phyloP scores from a whole-genome alignment of 1,139 yeast species.

The Suhomyces maxii region DNA sequence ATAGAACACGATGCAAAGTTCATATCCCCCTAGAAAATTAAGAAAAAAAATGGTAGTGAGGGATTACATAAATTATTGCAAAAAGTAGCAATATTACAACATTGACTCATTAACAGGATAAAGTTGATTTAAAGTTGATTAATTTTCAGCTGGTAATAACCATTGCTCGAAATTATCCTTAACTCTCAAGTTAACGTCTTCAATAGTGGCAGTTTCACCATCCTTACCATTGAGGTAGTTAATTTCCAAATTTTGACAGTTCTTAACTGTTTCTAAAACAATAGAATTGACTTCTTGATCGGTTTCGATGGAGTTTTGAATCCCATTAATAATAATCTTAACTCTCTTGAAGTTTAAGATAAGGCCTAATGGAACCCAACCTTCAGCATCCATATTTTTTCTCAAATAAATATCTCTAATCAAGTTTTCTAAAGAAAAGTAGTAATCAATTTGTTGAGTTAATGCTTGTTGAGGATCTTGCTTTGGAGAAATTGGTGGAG shows the following conservation, averaged over 20 bases:
- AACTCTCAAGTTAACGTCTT: conserved; percentile 43
- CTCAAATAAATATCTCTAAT: conserved; percentile 78
- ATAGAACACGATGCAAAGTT: conserved; percentile 7
- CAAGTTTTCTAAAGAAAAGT: conserved; percentile 84
- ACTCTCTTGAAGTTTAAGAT: conserved; percentile 76
- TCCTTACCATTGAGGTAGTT: conserved; percentile 30
- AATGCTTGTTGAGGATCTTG: conserved; percentile 50
- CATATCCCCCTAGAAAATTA: background rate
- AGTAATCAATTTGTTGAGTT: conserved; percentile 79
- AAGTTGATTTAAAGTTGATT: background rate
- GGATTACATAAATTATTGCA: background rate
- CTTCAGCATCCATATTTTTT: conserved; percentile 72
- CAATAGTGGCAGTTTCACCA: conserved; percentile 26
- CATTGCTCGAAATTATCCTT: conserved; percentile 45
- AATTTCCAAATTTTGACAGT: conserved; percentile 43
- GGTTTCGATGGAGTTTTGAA: conserved; percentile 34
- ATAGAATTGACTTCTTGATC: conserved; percentile 23
- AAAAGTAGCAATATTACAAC: conserved; percentile 2
- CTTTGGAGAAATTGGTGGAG: conserved; percentile 51
- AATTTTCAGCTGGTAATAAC: conserved; percentile 32
- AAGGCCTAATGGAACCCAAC: conserved; percentile 65
- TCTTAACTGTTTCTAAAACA: conserved; percentile 34
- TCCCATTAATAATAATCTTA: conserved; percentile 49
- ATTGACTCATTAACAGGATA: conserved; percentile 3
- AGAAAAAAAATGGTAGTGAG: background rate